phyloP scores from a whole-genome alignment of 805 yeast genomes.

The Teunomyces aglyptinius region DNA sequence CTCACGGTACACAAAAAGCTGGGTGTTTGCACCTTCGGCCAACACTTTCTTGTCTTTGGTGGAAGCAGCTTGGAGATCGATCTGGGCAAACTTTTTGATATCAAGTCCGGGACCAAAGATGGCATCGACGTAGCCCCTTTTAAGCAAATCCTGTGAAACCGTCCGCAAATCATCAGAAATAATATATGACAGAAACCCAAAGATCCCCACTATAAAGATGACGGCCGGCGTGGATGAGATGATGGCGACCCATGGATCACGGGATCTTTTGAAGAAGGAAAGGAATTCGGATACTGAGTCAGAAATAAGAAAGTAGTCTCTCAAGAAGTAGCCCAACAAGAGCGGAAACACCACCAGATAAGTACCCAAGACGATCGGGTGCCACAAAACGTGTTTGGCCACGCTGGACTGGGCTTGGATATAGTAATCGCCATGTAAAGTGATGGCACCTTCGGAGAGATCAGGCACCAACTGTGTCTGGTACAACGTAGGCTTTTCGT shows the following conservation, averaged over 20 bases:
- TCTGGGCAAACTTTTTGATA: conserved; percentile 44
- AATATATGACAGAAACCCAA: conserved; percentile 38
- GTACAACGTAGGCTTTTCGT: conserved; percentile 52
- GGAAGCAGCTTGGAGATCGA: conserved; percentile 17
- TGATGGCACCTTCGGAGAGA: conserved; percentile 56
- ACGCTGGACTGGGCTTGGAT: conserved; percentile 46
- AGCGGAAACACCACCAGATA: conserved; percentile 15
- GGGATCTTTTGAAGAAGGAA: conserved; percentile 17
- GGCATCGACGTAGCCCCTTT: conserved; percentile 21
- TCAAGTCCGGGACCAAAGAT: conserved; percentile 48
- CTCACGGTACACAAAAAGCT: conserved; percentile 60
- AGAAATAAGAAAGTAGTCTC: conserved; percentile 31
- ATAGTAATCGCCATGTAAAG: conserved; percentile 62
- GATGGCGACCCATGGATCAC: conserved; percentile 11
- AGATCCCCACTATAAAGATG: conserved; percentile 33
- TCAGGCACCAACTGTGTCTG: conserved; percentile 54
- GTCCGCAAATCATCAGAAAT: conserved; percentile 49
- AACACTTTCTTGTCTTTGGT: conserved; percentile 24
- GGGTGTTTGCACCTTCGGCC: conserved; percentile 47
- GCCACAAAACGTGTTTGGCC: conserved; percentile 46
- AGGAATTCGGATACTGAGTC: conserved; percentile 31
- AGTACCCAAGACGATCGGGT: conserved; percentile 28
- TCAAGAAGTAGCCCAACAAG: conserved; percentile 19
- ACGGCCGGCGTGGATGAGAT: conserved; percentile 37
- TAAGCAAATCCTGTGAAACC: conserved; percentile 29